phyloP scores from a whole-genome alignment of 2,329 filamentous ascomycete genomes.

The Mariannaea elegans region DNA sequence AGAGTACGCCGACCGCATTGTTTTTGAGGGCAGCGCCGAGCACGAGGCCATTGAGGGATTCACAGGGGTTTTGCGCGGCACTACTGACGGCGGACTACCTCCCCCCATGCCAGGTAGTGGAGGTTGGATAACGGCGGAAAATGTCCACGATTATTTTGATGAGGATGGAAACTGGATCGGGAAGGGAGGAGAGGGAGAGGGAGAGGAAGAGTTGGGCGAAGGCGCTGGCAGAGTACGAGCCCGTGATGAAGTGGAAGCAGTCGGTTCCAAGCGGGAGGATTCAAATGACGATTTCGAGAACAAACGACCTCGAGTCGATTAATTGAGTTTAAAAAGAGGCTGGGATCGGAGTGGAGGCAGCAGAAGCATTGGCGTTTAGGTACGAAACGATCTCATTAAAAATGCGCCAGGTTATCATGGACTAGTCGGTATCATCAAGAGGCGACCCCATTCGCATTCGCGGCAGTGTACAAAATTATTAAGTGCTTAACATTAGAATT shows the following conservation, averaged over 20 bases:
- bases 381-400: constrained; percentile 3
- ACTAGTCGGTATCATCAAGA: not conserved
- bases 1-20: constrained; percentile 61
- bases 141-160: constrained; percentile 85
- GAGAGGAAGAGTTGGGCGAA: constrained; percentile 65
- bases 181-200: constrained; percentile 49
- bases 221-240: constrained; percentile 68
- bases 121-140: constrained; percentile 92
- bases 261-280: constrained; percentile 54
- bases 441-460: not conserved
- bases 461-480: constrained; percentile 37
- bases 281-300: constrained; percentile 51
- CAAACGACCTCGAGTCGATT: constrained; percentile 60
- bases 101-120: constrained; percentile 76
- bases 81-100: constrained; percentile 62
- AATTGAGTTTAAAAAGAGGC: constrained; percentile 5
- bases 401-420: not conserved
- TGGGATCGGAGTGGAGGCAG: not conserved
- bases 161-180: constrained; percentile 80
- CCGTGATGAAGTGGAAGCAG: constrained; percentile 62
- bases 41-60: constrained; percentile 65
- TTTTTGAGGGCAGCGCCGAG: constrained; percentile 62
- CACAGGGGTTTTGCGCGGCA: constrained; percentile 62
- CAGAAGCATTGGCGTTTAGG: constrained; percentile 35
- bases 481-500: constrained; percentile 36